These are phyloP conservation scores for Drechslerella dactyloides DNA, from an alignment of 2,329 filamentous ascomycete species.

Conservation along the genomic window DNA sequence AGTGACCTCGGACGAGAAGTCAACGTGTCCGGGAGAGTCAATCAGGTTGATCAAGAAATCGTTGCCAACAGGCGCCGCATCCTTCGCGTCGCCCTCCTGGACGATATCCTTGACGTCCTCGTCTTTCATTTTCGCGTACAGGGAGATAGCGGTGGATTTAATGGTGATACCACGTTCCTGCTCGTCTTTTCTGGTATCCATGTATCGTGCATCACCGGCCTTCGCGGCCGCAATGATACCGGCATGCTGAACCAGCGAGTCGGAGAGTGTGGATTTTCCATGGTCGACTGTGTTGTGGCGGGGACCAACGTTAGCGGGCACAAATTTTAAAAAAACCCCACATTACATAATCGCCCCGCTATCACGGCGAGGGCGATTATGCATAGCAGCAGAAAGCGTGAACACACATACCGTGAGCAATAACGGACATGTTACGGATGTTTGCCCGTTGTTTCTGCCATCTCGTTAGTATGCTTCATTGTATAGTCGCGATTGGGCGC, in stretches of 20 bases:
- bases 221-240: conserved; percentile 99
- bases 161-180: conserved; percentile 99
- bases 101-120: conserved; percentile 96
- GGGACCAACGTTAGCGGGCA: conserved; percentile 28
- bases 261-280: conserved; percentile 99
- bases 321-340: conserved; percentile 30
- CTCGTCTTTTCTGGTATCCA: conserved; percentile 95
- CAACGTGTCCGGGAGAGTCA: conserved; percentile 99
- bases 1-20: conserved; percentile 99
- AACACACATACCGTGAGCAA: conserved; percentile 85
- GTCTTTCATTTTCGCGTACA: conserved; percentile 81
- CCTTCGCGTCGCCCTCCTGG: conserved; percentile 89
- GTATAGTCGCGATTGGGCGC: conserved; percentile 17
- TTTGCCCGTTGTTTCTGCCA: conserved; percentile 64
- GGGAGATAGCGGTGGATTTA: conserved; percentile 99
- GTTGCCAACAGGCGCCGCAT: conserved; percentile 83
- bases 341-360: conserved; percentile 31
- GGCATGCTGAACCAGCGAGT: conserved; percentile 97
- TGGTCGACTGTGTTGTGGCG: conserved; percentile 74
- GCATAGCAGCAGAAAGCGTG: not conserved
- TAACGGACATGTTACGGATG: conserved; percentile 94
- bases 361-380: conserved; percentile 6
- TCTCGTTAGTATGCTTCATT: conserved; percentile 2
- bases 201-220: conserved; percentile 93
- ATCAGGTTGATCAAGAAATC: conserved; percentile 99